A percentile compares a stretch with the other conserved stretches of the same genome.
Evolutionary conservation across 371 early-diverging fungal species (phyloP).

Genomic region (Modicella reniformis): DNA sequence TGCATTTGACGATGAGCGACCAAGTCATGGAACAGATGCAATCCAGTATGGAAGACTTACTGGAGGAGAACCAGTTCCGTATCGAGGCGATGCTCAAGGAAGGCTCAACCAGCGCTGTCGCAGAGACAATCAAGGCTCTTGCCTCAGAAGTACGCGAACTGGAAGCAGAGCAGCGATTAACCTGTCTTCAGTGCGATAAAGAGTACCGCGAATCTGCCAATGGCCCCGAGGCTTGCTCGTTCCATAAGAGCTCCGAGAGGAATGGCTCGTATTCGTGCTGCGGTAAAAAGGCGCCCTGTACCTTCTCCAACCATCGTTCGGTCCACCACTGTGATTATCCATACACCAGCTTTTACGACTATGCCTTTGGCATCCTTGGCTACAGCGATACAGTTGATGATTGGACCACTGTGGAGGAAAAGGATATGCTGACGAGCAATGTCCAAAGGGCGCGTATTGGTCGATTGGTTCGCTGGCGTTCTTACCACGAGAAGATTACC

Average conservation of each 20-base stretch:
- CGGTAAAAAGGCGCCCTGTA: conserved; percentile 53
- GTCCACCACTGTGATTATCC: conserved; percentile 59
- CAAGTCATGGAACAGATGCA: conserved; percentile 58
- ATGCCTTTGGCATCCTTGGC: conserved; percentile 38
- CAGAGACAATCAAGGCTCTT: conserved; percentile 56
- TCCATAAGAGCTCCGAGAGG: conserved; percentile 47
- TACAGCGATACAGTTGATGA: conserved; percentile 49
- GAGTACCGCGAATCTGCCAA: conserved; percentile 57
- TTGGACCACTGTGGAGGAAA: conserved; percentile 35
- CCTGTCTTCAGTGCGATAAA: conserved; percentile 60
- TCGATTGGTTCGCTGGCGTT: conserved; percentile 47
- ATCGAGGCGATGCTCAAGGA: conserved; percentile 53
- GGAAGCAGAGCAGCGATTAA: conserved; percentile 51
- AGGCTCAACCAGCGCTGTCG: conserved; percentile 52
- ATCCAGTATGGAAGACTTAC: conserved; percentile 50
- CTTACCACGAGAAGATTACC: conserved; percentile 21
- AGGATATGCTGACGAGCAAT: conserved; percentile 33
- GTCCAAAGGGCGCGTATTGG: conserved; percentile 40
- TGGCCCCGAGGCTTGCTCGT: conserved; percentile 58
- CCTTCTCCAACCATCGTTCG: conserved; percentile 50
- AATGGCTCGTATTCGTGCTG: conserved; percentile 54
- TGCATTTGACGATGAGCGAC: conserved; percentile 54
- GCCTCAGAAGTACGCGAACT: conserved; percentile 40
- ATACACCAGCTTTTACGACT: conserved; percentile 55
- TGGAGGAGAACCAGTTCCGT: conserved; percentile 53